Evolutionary conservation across 306 rosid genomes (phyloP), one percentile per base, ranked within the genome.

Genomic region (Geum urbanum): DNA sequence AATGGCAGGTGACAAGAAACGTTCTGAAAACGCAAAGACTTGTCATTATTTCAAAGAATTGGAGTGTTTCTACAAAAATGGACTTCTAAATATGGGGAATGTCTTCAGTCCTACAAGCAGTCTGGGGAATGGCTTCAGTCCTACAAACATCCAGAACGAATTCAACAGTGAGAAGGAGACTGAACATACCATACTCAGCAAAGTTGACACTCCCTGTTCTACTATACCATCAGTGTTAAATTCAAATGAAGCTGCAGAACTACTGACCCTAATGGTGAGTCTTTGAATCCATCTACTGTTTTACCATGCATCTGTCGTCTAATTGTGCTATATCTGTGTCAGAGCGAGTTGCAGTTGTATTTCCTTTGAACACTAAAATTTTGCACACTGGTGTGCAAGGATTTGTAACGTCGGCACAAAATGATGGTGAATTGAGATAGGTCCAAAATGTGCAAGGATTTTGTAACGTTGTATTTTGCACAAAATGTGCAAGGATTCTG

Each of bases 11-110:
- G 90, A 89, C 66, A 90, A 79, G 80, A 83, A 86, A 71, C 79
- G 77, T 72, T 73, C 67, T 50, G 68, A 66, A 7, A 85, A 83
- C 65, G 76, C 77, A 54, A 88, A 85, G 78, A 72, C 81, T 48
- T 85, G 96, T 71, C 87, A 83, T 5, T 86, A 88, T 78, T 90
- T 90, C 72, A 77, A 79, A 47, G 89, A 86, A 63, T 81, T 90
- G 79, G 91, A 82, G 74, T 51, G 77, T 70, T 83, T 92, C 50
- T 84, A 84, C 69, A 76, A 86, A 59, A 86, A 72, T 3, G 94
- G 84, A 32, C 67, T 67, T 40, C 44, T 78, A n/a, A 78, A 75
- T 82, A 53, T 77, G 47, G 89, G 85, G 69, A 78, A 66, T 74
- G 72, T n/a, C n/a, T n/a, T n/a, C 20, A 76, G 16, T 20, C 48